phyloP scores from a whole-genome alignment of 1,139 yeast species.

The Scheffersomyces illinoinensis region DNA sequence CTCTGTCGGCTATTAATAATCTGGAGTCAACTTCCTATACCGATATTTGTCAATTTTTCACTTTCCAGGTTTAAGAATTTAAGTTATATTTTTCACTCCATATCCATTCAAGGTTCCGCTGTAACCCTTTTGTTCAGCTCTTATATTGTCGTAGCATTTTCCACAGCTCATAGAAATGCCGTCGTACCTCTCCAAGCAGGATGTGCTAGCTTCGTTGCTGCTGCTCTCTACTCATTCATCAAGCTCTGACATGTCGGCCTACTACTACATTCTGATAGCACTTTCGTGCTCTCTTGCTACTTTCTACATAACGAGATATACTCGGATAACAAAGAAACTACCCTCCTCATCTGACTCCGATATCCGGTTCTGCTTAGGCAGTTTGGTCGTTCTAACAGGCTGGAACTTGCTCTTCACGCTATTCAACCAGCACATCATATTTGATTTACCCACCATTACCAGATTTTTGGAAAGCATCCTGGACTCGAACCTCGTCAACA shows the following conservation, averaged over 20 bases:
- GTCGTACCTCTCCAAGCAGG: background rate
- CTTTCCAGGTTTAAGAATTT: too few species aligned
- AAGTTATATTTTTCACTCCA: too few species aligned
- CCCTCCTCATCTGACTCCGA: constrained; percentile 1
- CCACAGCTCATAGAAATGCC: background rate
- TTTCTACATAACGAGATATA: background rate
- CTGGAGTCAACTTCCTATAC: background rate
- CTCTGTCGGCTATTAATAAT: background rate
- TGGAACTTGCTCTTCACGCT: constrained; percentile 3
- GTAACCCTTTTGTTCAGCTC: background rate
- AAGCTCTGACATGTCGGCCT: background rate
- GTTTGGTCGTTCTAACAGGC: constrained; percentile 1
- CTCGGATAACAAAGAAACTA: constrained; percentile 1
- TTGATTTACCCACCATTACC: constrained; percentile 1
- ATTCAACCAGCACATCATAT: constrained; percentile 1
- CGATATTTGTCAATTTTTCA: background rate
- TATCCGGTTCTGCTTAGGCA: constrained; percentile 1
- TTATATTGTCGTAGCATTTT: too few species aligned
- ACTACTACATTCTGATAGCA: background rate
- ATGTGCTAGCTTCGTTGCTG: background rate
- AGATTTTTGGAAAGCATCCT: background rate
- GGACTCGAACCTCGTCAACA: background rate
- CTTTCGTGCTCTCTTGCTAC: background rate
- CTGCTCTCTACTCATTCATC: background rate
- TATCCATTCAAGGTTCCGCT: background rate